These are phyloP conservation scores for Oidium heveae DNA, from an alignment of 2,329 filamentous ascomycete genomes.

Conservation along the genomic window DNA sequence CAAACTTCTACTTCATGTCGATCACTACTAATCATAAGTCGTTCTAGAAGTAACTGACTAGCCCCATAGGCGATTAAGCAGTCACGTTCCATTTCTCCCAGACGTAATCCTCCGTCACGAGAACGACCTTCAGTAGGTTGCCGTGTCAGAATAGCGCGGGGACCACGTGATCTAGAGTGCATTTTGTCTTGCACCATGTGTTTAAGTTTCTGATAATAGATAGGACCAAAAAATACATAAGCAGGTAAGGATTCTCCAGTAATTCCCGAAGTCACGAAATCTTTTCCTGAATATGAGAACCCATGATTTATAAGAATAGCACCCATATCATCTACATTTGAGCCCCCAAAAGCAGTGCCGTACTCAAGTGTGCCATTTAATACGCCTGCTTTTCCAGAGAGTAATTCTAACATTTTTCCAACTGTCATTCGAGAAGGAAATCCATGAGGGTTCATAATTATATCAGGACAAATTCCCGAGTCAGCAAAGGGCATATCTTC, in stretches of 20 bases:
- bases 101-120: constrained; percentile 92
- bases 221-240: constrained; percentile 89
- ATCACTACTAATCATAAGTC: constrained; percentile 85
- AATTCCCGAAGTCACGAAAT: constrained; percentile 95
- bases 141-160: constrained; percentile 62
- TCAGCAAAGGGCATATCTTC: constrained; percentile 96
- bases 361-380: constrained; percentile 81
- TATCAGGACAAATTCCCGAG: constrained; percentile 83
- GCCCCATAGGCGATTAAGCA: constrained; percentile 92
- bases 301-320: constrained; percentile 86
- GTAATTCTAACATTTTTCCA: constrained; percentile 94
- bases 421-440: constrained; percentile 99
- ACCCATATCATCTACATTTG: constrained; percentile 70
- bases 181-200: constrained; percentile 99
- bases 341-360: constrained; percentile 69
- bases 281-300: constrained; percentile 95
- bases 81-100: constrained; percentile 98
- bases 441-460: constrained; percentile 98
- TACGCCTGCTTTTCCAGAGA: constrained; percentile 83
- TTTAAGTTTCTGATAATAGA: constrained; percentile 91
- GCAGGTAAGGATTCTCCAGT: constrained; percentile 82
- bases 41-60: constrained; percentile 71
- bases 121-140: constrained; percentile 95
- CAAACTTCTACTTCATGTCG: constrained; percentile 82
- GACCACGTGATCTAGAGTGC: constrained; percentile 87